Conservation (phyloP, 495 filamentous ascomycete genomes). For the Aspergillus coremiiformis region DNA sequence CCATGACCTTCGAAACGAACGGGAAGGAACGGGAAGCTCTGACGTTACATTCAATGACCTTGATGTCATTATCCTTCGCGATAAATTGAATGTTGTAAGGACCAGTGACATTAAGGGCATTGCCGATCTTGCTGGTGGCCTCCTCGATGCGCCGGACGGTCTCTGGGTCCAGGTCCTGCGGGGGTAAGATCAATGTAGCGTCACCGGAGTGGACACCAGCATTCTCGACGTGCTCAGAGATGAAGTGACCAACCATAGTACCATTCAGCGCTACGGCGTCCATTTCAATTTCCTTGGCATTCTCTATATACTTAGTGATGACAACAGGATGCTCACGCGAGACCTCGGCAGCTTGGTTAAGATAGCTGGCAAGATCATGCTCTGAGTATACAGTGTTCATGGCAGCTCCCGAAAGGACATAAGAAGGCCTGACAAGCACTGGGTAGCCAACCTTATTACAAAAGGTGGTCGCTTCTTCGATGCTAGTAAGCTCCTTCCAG, state of each 20-base stretch:
- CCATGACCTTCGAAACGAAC: constrained; percentile 98
- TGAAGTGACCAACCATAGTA: constrained; percentile 82
- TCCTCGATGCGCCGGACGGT: constrained; percentile 89
- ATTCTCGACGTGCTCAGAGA: constrained; percentile 96
- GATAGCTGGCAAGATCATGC: constrained; percentile 82
- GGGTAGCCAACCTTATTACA: constrained; percentile 86
- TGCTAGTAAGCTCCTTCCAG: constrained; percentile 94
- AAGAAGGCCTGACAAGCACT: constrained; percentile 90
- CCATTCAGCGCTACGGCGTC: constrained; percentile 88
- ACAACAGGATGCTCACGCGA: constrained; percentile 98
- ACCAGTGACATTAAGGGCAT: constrained; percentile 90
- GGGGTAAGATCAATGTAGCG: constrained; percentile 91
- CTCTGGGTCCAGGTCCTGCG: constrained; percentile 85
- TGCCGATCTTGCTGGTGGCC: constrained; percentile 89
- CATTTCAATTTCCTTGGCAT: constrained; percentile 95
- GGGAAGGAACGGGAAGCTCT: constrained; percentile 94
- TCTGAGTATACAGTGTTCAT: constrained; percentile 98
- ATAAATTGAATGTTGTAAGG: constrained; percentile 99
- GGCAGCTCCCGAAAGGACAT: constrained; percentile 93
- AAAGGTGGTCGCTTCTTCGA: constrained; percentile 78
- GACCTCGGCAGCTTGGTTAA: constrained; percentile 81
- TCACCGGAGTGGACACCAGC: constrained; percentile 98
- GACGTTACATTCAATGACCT: constrained; percentile 99
- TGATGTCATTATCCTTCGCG: constrained; percentile 98
- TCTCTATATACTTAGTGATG: constrained; percentile 98